Evolutionary conservation across 2,329 filamentous ascomycete species (phyloP), one percentile per base, ranked within the genome.

Genomic region (Stachybotrys chartarum): DNA sequence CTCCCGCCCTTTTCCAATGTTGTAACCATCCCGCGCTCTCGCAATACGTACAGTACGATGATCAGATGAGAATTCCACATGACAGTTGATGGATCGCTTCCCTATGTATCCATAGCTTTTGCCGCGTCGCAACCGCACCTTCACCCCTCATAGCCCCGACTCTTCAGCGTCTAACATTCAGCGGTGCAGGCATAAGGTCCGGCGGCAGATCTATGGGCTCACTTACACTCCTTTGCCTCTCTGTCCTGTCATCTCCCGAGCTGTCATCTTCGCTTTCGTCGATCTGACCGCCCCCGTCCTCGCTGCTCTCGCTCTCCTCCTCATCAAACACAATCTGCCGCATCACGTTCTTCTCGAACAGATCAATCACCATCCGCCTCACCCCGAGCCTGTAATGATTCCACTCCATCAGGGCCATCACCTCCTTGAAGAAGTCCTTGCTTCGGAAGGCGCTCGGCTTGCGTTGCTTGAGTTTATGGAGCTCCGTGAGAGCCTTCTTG

Each of bases 271-370:
- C 68, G 39, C 90, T 86, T n/a, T 90, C 87, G 55, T 87, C 86
- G 14, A 64, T 66, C 5, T 62, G 64, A 12, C 86, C 85, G 12
- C 73, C 72, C 17, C 67, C 67, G 11, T 72, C 71, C 42, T 67
- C 70, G 39, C 67, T 71, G 53, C 90, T 88, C 54, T 90, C 87
- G 18, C 90, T 87, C 52, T 88, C 87, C 10, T 73, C 72, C 18
- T 71, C 72, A 18, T 88, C 87, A 56, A 96, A 85, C 12, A 99
- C 88, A 57, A 97, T 89, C 60, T 84, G 83, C 59, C 91, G 80
- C 72, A 97, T 79, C 48, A 97, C 90, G 57, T 83, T 86, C 72
- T 93, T 94, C 66, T 97, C 93, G 65, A 99, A 99, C 24, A 99
- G 75, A 67, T 97, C 94, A 57, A 97, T 86, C 42, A 96, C 88